A percentile compares a stretch with the other conserved stretches of the same genome.
Evolutionary conservation across 1,139 yeast species (phyloP).

Genomic region (Kluyveromyces sp.): DNA sequence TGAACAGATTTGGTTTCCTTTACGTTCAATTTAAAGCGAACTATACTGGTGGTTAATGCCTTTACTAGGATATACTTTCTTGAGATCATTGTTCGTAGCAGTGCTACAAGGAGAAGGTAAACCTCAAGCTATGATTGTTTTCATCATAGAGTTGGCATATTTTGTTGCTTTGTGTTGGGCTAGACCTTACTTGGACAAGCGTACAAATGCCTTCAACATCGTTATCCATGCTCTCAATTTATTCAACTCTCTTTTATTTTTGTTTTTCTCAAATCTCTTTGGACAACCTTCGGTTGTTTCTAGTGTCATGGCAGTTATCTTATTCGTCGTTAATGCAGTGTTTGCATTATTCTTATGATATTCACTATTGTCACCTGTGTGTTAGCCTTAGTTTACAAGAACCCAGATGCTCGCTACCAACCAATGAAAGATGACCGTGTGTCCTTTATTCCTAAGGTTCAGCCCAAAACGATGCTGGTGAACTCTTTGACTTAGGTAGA

Average conservation of each 20-base stretch:
- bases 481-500: conserved; percentile 79
- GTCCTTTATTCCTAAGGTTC: conserved; percentile 59
- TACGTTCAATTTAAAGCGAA: conserved; percentile 90
- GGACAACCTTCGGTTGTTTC: conserved; percentile 80
- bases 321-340: conserved; percentile 81
- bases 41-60: conserved; percentile 75
- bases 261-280: conserved; percentile 83
- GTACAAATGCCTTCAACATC: conserved; percentile 88
- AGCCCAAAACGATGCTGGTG: conserved; percentile 43
- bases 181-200: conserved; percentile 90
- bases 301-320: conserved; percentile 88
- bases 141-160: conserved; percentile 65
- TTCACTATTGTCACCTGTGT: conserved; percentile 84
- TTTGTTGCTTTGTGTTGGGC: conserved; percentile 55
- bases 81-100: conserved; percentile 80
- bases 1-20: conserved; percentile 86
- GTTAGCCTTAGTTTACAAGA: conserved; percentile 74
- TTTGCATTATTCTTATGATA: conserved; percentile 75
- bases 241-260: conserved; percentile 74
- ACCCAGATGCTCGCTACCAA: conserved; percentile 92
- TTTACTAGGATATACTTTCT: conserved; percentile 53
- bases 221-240: conserved; percentile 72
- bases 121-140: conserved; percentile 70
- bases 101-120: conserved; percentile 74
- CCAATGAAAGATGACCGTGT: conserved; percentile 97